These are phyloP conservation scores for Buxus sempervirens DNA, from an alignment of 164 flowering plant genomes.

Conservation along the genomic window DNA sequence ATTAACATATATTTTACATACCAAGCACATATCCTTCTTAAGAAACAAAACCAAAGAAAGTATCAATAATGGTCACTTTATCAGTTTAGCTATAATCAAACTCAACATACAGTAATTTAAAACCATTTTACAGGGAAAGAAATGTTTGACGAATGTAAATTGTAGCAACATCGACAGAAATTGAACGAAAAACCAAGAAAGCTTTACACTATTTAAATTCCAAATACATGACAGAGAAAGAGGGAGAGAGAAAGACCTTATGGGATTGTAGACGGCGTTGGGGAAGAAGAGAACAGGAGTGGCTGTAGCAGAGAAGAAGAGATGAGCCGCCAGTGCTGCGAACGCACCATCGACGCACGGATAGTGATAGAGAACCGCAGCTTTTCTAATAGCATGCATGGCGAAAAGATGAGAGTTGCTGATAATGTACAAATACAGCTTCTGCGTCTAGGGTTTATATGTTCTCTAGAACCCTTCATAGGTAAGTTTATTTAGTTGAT, in stretches of 20 bases:
- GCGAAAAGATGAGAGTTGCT: neutral
- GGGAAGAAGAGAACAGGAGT: slow-evolving; percentile 62
- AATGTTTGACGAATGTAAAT: neutral
- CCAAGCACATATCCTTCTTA: too few species aligned
- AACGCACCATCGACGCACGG: slow-evolving; percentile 93
- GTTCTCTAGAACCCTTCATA: too few species aligned
- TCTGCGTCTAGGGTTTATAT: too few species aligned
- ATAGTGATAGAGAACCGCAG: slow-evolving; percentile 81
- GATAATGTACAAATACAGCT: neutral
- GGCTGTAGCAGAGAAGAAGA: slow-evolving; percentile 60
- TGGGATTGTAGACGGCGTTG: slow-evolving; percentile 66
- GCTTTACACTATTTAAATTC: too few species aligned
- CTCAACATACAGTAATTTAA: too few species aligned
- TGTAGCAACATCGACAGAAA: neutral
- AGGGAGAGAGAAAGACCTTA: slow-evolving; percentile 27
- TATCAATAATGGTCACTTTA: neutral
- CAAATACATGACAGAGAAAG: neutral
- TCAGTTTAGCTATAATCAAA: too few species aligned
- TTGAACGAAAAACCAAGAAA: neutral
- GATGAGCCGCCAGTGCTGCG: slow-evolving; percentile 83
- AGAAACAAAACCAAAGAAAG: neutral
- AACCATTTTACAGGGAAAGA: neutral
- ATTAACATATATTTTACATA: too few species aligned
- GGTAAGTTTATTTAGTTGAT: too few species aligned
- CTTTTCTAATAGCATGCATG: slow-evolving; percentile 19